Evolutionary conservation across 306 rosid species (phyloP).

Genomic region (Fragaria ananassa): DNA sequence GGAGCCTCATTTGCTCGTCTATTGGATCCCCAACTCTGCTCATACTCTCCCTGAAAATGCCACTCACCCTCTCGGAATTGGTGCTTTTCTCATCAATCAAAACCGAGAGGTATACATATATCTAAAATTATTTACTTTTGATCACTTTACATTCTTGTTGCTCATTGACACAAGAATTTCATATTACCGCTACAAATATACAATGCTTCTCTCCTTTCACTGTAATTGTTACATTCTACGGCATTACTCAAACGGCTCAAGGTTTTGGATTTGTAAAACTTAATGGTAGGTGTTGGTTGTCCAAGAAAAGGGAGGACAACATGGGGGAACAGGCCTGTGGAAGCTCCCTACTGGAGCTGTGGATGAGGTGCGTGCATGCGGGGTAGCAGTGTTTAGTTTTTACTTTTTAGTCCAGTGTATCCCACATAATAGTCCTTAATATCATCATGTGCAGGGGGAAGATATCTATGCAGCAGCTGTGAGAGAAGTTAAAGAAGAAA

Average conservation of each 20-base stretch:
- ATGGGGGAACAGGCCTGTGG: conserved; percentile 63
- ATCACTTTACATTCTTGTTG: not conserved
- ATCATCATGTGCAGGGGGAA: conserved; percentile 56
- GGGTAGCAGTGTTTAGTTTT: not conserved
- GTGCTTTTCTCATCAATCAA: conserved; percentile 7
- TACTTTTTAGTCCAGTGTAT: conserved; percentile 5
- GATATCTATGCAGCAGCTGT: conserved; percentile 69
- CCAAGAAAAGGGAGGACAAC: conserved; percentile 68
- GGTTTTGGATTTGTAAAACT: conserved; percentile 8
- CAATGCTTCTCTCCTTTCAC: too few species aligned
- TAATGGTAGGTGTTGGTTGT: conserved; percentile 64
- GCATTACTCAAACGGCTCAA: not conserved
- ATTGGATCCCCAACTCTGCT: conserved; percentile 63
- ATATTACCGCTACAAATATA: not conserved
- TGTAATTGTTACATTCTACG: not conserved
- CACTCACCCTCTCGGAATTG: conserved; percentile 8
- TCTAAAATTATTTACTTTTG: too few species aligned
- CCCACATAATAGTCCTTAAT: conserved; percentile 19
- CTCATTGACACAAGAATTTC: not conserved
- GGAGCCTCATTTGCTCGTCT: conserved; percentile 75
- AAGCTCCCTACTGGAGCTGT: conserved; percentile 85
- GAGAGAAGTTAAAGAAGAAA: conserved; percentile 92
- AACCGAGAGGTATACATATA: not conserved
- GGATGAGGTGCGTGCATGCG: conserved; percentile 50
- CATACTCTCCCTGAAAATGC: conserved; percentile 50